Base-by-base conservation (phyloP, 495 filamentous ascomycete genomes). In the Terfezia claveryi region DNA sequence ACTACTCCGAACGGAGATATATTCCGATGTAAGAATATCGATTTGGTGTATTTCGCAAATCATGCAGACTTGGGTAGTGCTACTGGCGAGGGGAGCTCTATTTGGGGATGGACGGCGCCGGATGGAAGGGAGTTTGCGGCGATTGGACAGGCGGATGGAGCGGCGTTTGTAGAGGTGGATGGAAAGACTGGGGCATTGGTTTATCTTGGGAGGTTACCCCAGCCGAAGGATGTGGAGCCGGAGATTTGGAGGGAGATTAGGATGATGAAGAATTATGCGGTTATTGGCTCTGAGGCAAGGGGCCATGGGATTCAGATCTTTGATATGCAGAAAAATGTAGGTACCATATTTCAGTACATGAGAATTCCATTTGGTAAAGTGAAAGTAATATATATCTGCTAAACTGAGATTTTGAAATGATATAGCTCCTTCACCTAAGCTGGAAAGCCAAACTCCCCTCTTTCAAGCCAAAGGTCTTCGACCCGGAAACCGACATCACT, bases 101-200 rank as follows among this genome's bases (percentile, higher is more conserved):
- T 60, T 23, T 72, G 71, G 68, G 76, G 75, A 1, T 78, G 77
- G 76, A 79, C 77, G 1, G 74, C 71, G 8, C 59, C 61, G 0
- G 66, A 70, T n/a, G 76, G 74, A n/a, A 72, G 76, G 11, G 76
- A 80, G 55, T 73, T 80, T 61, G 68, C 75, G 27, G 75, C 72
- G 37, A 70, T 80, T 44, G 76, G 70, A 2, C 76, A 80, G 57
- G 67, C 68, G 32, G 77, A 79, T 54, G 77, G 76, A 14, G 63
- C 77, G 1, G 71, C 77, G 0, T 79, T 80, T 56, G 71, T 72
- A 17, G 75, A 79, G 61, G 68, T 78, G 58, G 4, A 5, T 4
- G 69, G 62, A 54, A 32, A 63, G 14, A 63, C 66, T 41, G 76
- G 76, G n/a, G 70, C 72, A 51, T 61, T 80, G 11, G 58, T 68